phyloP scores from a whole-genome alignment of 345 rosid genomes.

The Euclidium syriacum region DNA sequence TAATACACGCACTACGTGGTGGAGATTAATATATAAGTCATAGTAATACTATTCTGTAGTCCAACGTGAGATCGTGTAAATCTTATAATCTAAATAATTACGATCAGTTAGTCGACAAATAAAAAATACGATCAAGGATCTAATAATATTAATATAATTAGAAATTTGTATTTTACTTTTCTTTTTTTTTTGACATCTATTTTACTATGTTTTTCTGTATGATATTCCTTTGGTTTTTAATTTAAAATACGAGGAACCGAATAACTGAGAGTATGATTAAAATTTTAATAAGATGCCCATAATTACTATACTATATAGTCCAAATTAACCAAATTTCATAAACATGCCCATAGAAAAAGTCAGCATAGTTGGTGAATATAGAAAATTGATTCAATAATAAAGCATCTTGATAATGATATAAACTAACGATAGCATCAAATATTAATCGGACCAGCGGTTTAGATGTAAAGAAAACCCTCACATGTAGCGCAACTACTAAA shows the following conservation, averaged over 20 bases:
- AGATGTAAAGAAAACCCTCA: not conserved
- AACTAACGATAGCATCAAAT: not conserved
- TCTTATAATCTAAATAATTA: not conserved
- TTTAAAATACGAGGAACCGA: not conserved
- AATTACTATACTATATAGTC: not conserved
- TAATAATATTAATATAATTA: not conserved
- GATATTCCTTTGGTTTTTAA: not conserved
- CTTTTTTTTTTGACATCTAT: too few species aligned
- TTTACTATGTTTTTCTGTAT: not conserved
- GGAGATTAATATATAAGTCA: not conserved
- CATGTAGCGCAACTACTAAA: not conserved
- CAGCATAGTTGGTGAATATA: not conserved
- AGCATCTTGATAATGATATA: not conserved
- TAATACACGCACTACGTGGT: not conserved
- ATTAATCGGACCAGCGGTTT: not conserved
- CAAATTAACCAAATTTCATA: not conserved
- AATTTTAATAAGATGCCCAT: not conserved
- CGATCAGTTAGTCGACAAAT: not conserved
- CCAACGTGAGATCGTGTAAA: not conserved
- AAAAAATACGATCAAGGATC: not conserved
- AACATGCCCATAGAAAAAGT: slow-evolving; percentile 2
- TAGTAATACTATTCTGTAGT: not conserved
- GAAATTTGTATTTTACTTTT: too few species aligned
- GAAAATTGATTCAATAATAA: not conserved
- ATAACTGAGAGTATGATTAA: not conserved